phyloP scores from a whole-genome alignment of 257 asterid genomes.

The Lycium barbarum region DNA sequence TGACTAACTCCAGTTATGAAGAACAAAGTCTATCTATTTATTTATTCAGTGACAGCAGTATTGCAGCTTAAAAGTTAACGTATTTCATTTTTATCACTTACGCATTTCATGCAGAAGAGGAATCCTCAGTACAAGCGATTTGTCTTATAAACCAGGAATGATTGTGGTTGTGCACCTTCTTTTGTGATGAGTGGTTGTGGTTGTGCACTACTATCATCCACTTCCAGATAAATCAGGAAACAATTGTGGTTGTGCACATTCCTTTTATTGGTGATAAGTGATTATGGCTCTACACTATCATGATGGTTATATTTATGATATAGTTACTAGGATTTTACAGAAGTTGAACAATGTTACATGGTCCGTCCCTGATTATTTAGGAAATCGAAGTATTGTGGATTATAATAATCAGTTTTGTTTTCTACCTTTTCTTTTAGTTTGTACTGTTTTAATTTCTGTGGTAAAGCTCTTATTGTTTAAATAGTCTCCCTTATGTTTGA shows the following conservation, averaged over 20 bases:
- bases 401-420: not conserved
- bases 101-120: not conserved
- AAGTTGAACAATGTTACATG: not conserved
- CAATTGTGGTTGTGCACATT: conserved; percentile 12
- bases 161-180: not conserved
- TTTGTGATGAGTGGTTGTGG: conserved; percentile 12
- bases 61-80: conserved; percentile 2
- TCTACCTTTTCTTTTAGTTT: not conserved
- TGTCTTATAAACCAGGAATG: not conserved
- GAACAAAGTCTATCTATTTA: conserved; percentile 13
- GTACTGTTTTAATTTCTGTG: not conserved
- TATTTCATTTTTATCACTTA: not conserved
- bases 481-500: not conserved
- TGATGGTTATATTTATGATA: conserved; percentile 15
- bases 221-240: not conserved
- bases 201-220: conserved; percentile 13
- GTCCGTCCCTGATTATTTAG: not conserved
- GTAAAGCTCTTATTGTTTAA: not conserved
- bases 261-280: not conserved
- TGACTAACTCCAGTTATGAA: not conserved
- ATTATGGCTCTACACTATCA: not conserved
- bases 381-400: not conserved
- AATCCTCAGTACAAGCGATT: not conserved
- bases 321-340: conserved; percentile 3
- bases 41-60: not conserved